A percentile compares a stretch with the other conserved stretches of the same genome.
These are phyloP conservation scores for Candida tunisiensis DNA, from an alignment of 1,139 yeast genomes.

Conservation along the genomic window DNA sequence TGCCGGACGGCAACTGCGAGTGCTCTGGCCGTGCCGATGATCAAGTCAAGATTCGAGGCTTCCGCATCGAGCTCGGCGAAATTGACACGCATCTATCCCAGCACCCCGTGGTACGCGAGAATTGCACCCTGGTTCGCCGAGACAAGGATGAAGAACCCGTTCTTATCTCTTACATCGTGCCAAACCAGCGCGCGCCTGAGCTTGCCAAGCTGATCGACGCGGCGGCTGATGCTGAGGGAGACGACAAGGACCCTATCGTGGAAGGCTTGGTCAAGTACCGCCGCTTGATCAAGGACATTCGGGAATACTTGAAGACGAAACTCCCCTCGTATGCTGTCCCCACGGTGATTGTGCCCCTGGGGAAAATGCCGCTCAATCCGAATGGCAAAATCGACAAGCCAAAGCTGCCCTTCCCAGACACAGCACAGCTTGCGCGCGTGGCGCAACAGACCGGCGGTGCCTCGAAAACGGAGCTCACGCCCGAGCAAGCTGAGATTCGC, in stretches of 20 bases:
- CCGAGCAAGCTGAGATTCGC: constrained; percentile 49
- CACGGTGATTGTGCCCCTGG: constrained; percentile 73
- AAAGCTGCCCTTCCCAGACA: constrained; percentile 85
- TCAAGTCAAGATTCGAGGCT: constrained; percentile 96
- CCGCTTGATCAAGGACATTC: constrained; percentile 64
- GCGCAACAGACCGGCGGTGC: constrained; percentile 19
- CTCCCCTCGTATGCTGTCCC: constrained; percentile 92
- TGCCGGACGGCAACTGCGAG: constrained; percentile 95
- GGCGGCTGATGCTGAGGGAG: constrained; percentile 27
- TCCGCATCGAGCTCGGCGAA: constrained; percentile 95
- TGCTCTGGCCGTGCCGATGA: constrained; percentile 99
- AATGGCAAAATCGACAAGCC: constrained; percentile 98
- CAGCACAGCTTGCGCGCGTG: constrained; percentile 64
- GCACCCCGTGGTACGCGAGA: constrained; percentile 82
- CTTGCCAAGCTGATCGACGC: no score
- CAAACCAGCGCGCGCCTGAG: constrained; percentile 25
- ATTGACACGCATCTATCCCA: constrained; percentile 94
- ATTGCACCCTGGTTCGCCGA: constrained; percentile 80
- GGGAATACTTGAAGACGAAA: constrained; percentile 68
- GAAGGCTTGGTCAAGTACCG: constrained; percentile 64
- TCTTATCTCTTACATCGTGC: constrained; percentile 81
- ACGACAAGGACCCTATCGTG: constrained; percentile 40
- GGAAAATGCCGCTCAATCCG: constrained; percentile 82
- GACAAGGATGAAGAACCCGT: constrained; percentile 89
- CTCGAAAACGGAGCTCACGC: constrained; percentile 16